Evolutionary conservation across 1,139 yeast genomes (phyloP).

Genomic region (Komagataea norvegica): DNA sequence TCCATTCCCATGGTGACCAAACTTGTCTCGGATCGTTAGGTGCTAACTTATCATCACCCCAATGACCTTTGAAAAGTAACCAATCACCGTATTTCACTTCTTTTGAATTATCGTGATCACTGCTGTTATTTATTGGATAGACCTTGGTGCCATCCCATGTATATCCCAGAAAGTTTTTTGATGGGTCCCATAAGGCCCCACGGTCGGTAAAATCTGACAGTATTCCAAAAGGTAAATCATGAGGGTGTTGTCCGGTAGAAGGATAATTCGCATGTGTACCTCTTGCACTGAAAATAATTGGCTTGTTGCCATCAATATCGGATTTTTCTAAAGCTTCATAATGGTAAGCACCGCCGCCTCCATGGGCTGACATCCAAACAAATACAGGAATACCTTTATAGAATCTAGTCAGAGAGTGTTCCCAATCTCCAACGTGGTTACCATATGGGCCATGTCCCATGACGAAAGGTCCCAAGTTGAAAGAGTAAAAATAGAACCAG

Average conservation of each 20-base stretch:
- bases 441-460: slow-evolving; percentile 99
- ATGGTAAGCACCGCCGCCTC: slow-evolving; percentile 90
- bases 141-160: slow-evolving; percentile 59
- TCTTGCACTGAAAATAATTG: slow-evolving; percentile 82
- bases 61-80: slow-evolving; percentile 74
- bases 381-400: slow-evolving; percentile 76
- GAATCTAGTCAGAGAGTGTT: slow-evolving; percentile 84
- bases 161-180: slow-evolving; percentile 74
- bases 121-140: slow-evolving; percentile 25
- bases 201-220: slow-evolving; percentile 90
- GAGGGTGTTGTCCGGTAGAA: slow-evolving; percentile 94
- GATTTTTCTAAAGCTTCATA: slow-evolving; percentile 72
- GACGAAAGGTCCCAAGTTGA: slow-evolving; percentile 92
- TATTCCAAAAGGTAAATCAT: slow-evolving; percentile 82
- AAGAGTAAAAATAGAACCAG: slow-evolving; percentile 95
- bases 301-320: slow-evolving; percentile 44
- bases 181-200: slow-evolving; percentile 94
- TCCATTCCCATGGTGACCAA: slow-evolving; percentile 87
- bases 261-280: slow-evolving; percentile 98
- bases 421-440: slow-evolving; percentile 98
- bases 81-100: slow-evolving; percentile 69
- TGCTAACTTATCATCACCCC: slow-evolving; percentile 82
- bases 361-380: slow-evolving; percentile 99
- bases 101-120: slow-evolving; percentile 42
- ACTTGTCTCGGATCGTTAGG: slow-evolving; percentile 71